Evolutionary conservation across 2,329 filamentous ascomycete genomes (phyloP).

Genomic region (Colletotrichum lindemuthianum): DNA sequence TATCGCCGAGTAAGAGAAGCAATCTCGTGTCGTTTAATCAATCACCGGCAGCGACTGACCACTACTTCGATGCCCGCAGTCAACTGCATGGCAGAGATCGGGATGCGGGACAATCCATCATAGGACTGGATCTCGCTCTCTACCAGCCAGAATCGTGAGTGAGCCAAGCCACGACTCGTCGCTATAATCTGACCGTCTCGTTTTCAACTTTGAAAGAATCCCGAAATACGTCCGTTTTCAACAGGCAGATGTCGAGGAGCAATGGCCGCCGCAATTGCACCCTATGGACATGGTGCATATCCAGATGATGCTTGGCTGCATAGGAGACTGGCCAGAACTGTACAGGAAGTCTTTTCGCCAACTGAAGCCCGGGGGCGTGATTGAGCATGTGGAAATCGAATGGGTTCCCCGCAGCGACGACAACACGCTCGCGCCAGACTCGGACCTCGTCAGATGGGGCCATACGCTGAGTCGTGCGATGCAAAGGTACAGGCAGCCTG

Average conservation of each 20-base stretch:
- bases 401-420: slow-evolving; percentile 79
- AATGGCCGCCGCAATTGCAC: slow-evolving; percentile 64
- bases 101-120: slow-evolving; percentile 36
- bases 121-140: slow-evolving; percentile 52
- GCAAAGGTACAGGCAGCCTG: slow-evolving; percentile 69
- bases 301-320: slow-evolving; percentile 80
- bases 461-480: slow-evolving; percentile 75
- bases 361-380: slow-evolving; percentile 78
- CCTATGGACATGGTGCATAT: slow-evolving; percentile 88
- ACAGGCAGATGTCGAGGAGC: slow-evolving; percentile 76
- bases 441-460: slow-evolving; percentile 75
- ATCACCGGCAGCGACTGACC: no score
- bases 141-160: slow-evolving; percentile 55
- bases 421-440: slow-evolving; percentile 65
- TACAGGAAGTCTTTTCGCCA: slow-evolving; percentile 72
- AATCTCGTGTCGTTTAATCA: background rate
- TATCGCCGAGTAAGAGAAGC: slow-evolving; percentile 74
- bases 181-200: no score
- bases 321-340: slow-evolving; percentile 78
- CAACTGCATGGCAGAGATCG: no score
- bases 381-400: slow-evolving; percentile 93
- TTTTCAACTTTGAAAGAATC: slow-evolving; percentile 70
- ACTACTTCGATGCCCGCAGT: no score
- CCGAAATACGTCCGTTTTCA: no score
- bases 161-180: no score